Percentiles rank a stretch among this genome's conserved stretches.
Conservation (phyloP, 1,139 yeast species). For the Yamadazyma conglobata region DNA sequence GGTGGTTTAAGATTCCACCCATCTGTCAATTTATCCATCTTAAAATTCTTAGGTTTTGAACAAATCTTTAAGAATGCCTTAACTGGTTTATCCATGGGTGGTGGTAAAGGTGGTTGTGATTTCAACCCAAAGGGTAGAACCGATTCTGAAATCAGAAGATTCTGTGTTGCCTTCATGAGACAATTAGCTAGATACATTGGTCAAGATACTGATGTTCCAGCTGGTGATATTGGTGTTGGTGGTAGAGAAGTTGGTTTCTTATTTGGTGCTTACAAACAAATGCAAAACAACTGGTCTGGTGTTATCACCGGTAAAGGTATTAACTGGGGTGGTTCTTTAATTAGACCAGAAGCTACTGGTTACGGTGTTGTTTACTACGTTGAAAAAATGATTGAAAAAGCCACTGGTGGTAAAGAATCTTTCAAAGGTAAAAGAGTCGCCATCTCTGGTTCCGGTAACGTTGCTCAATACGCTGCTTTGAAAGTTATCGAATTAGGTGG, state of each 20-base stretch:
- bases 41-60: slow-evolving; percentile 96
- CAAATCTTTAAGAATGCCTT: slow-evolving; percentile 98
- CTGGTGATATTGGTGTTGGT: slow-evolving; percentile 97
- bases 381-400: slow-evolving; percentile 95
- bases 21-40: slow-evolving; percentile 87
- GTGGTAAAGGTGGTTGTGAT: slow-evolving; percentile 99
- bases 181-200: slow-evolving; percentile 96
- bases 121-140: slow-evolving; percentile 95
- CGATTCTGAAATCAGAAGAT: slow-evolving; percentile 91
- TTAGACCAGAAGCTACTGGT: slow-evolving; percentile 99
- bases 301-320: slow-evolving; percentile 97
- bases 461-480: slow-evolving; percentile 97
- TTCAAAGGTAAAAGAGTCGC: slow-evolving; percentile 93
- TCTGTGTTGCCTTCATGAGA: slow-evolving; percentile 94
- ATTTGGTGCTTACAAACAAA: slow-evolving; percentile 94
- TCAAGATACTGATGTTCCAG: slow-evolving; percentile 93
- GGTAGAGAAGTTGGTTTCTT: slow-evolving; percentile 83
- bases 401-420: slow-evolving; percentile 82
- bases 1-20: slow-evolving; percentile 99
- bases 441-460: slow-evolving; percentile 97
- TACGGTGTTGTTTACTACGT: slow-evolving; percentile 96
- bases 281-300: slow-evolving; percentile 94
- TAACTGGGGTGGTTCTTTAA: slow-evolving; percentile 97
- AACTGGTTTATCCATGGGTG: slow-evolving; percentile 97
- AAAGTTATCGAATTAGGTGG: slow-evolving; percentile 97